Base-by-base conservation (phyloP, 2,329 filamentous ascomycete genomes). In the Aureobasidium zeae region DNA sequence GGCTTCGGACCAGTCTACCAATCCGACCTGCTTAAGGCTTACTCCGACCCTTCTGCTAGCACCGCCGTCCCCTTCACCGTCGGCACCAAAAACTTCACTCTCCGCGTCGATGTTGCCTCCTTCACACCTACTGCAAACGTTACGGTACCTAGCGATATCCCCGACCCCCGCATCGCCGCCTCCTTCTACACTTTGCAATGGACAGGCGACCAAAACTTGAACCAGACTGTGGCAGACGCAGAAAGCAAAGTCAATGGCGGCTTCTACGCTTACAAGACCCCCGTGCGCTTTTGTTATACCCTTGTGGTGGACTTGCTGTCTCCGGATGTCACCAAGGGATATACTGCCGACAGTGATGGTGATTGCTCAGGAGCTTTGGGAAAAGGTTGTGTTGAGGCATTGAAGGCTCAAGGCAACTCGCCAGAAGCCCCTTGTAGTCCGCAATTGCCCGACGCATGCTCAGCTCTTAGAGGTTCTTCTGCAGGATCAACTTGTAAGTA, bases 51-150 rank as follows among this genome's bases (percentile, higher is more conserved):
- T n/a, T n/a, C n/a, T n/a, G n/a, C n/a, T n/a, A n/a, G n/a, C n/a
- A n/a, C n/a, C n/a, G n/a, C n/a, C n/a, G 39, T 44, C 5, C 31
- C 31, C 2, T 35, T 44, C 22, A 21, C 19, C 10, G 21, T 44
- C 6, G 39, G 39, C 16, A 9, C 17, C 19, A 12, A 13, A 19
- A 44, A 44, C 24, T 44, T 35, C 24, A 44, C 39, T 5, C 17
- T 44, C 11, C 30, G 21, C 3, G 39, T 44, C 39, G 22, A 35
- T 10, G 24, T 44, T 16, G 39, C 31, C 13, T 30, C 34, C 10
- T 19, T 44, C 12, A 20, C 15, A 5, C 38, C 38, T 22, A 19
- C 32, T 3, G 8, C 4, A 3, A 32, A 6, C 5, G 16, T 22
- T 5, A 26, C 10, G 2, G 22, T 26, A 17, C 15, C 20, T 3